Evolutionary conservation across 2,329 filamentous ascomycete genomes (phyloP).

Genomic region (Fusarium neocosmosporiellum): DNA sequence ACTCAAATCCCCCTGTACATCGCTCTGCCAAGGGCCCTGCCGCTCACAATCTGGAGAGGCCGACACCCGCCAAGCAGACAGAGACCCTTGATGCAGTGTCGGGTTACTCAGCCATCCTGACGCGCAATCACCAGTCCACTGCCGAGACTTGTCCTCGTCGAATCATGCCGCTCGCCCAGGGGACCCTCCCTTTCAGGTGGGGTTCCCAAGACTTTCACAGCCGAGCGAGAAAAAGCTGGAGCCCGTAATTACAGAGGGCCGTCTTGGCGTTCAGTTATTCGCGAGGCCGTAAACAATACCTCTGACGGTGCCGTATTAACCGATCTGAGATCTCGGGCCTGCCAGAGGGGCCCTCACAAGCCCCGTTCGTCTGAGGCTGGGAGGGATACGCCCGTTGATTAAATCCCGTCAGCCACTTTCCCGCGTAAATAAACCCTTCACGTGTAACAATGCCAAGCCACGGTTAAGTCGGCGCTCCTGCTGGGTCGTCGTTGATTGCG

Average conservation of each 20-base stretch:
- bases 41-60: background rate
- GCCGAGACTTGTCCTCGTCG: background rate
- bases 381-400: background rate
- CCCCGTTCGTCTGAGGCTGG: background rate
- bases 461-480: slow-evolving; percentile 32
- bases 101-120: slow-evolving; percentile 29
- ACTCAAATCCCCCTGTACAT: background rate
- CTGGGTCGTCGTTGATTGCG: slow-evolving; percentile 27
- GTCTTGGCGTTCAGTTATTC: background rate
- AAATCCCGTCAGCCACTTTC: background rate
- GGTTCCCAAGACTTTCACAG: slow-evolving; percentile 1
- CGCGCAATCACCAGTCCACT: slow-evolving; percentile 24
- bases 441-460: slow-evolving; percentile 22
- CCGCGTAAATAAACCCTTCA: background rate
- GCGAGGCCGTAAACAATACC: background rate
- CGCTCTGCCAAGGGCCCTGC: background rate
- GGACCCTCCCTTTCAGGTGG: background rate
- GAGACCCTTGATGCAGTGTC: slow-evolving; percentile 18
- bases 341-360: background rate
- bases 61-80: background rate
- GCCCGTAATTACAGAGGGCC: slow-evolving; percentile 1
- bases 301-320: slow-evolving; percentile 2
- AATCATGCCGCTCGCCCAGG: background rate
- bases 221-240: background rate
- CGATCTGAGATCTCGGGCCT: slow-evolving; percentile 4